A percentile compares a stretch with the other conserved stretches of the same genome.
phyloP scores from a whole-genome alignment of 345 rosid species.

The Noccaea caerulescens region DNA sequence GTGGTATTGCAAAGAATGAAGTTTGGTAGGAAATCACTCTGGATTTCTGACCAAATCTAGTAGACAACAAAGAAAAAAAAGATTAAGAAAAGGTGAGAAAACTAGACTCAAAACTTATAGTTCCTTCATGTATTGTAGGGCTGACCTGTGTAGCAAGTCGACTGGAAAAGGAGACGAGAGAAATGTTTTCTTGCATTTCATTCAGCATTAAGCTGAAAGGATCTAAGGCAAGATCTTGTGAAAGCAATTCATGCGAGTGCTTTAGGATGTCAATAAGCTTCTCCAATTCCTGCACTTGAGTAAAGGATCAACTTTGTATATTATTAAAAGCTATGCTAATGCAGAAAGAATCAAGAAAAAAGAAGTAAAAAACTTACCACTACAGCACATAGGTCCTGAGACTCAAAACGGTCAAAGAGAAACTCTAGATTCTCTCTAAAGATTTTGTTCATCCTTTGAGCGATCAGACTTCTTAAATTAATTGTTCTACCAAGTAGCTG shows the following conservation, averaged over 20 bases:
- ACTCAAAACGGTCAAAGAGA: constrained; percentile 93
- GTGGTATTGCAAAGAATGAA: constrained; percentile 97
- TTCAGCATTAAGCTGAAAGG: constrained; percentile 82
- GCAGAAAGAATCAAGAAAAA: constrained; percentile 14
- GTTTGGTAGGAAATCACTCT: constrained; percentile 93
- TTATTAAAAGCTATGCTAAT: constrained; percentile 7
- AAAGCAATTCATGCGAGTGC: constrained; percentile 80
- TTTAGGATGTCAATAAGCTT: constrained; percentile 75
- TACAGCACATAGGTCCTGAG: constrained; percentile 91
- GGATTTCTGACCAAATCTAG: constrained; percentile 99
- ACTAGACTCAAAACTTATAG: neutral
- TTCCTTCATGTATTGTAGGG: constrained; percentile 5
- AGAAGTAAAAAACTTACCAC: constrained; percentile 56
- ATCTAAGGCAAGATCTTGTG: constrained; percentile 80
- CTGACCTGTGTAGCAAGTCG: constrained; percentile 96
- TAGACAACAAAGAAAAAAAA: constrained; percentile 27
- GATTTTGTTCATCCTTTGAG: constrained; percentile 87
- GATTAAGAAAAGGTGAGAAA: neutral
- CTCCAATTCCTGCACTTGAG: constrained; percentile 80
- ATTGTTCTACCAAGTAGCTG: constrained; percentile 96
- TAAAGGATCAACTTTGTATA: constrained; percentile 18
- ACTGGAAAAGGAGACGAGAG: constrained; percentile 95
- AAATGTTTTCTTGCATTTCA: constrained; percentile 96
- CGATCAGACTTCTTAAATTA: constrained; percentile 83
- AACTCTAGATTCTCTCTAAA: constrained; percentile 98